These are phyloP conservation scores for Creolimax fragrantissima DNA, from an alignment of 78 protist genomes.

Conservation along the genomic window DNA sequence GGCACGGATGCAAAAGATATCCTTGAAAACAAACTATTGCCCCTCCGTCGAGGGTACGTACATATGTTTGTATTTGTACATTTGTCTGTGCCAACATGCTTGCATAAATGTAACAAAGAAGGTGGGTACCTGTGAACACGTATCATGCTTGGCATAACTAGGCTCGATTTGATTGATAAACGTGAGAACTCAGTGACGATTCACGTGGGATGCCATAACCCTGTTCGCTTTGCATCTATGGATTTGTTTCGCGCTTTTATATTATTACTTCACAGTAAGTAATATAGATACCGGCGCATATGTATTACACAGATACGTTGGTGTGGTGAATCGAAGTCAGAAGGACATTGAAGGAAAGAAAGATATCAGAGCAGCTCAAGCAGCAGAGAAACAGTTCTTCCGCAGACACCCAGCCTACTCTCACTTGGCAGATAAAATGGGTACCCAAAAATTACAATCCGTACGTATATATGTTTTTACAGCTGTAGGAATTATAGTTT, in stretches of 20 bases:
- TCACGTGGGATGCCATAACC: too few relatives aligned
- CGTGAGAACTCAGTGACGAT: too few relatives aligned
- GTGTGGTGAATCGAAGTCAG: conserved; percentile 75
- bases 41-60: conserved; percentile 71
- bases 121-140: too few relatives aligned
- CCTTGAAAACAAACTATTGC: conserved; percentile 59
- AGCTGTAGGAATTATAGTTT: too few relatives aligned
- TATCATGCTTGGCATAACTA: too few relatives aligned
- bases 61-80: conserved; percentile 68
- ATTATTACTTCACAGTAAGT: too few relatives aligned
- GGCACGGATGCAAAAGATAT: conserved; percentile 90
- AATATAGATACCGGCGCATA: too few relatives aligned
- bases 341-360: conserved; percentile 67
- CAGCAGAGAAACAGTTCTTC: conserved; percentile 74
- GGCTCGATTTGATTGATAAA: too few relatives aligned
- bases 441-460: conserved; percentile 49
- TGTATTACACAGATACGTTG: conserved; percentile 66
- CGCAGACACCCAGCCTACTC: conserved; percentile 71
- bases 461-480: not conserved
- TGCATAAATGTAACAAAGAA: not conserved
- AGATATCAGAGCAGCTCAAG: conserved; percentile 64
- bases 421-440: conserved; percentile 49
- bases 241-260: too few relatives aligned
- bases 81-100: not conserved
- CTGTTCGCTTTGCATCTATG: too few relatives aligned